These are phyloP conservation scores for Truncatella angustata DNA, from an alignment of 2,329 filamentous ascomycete species.

Conservation along the genomic window DNA sequence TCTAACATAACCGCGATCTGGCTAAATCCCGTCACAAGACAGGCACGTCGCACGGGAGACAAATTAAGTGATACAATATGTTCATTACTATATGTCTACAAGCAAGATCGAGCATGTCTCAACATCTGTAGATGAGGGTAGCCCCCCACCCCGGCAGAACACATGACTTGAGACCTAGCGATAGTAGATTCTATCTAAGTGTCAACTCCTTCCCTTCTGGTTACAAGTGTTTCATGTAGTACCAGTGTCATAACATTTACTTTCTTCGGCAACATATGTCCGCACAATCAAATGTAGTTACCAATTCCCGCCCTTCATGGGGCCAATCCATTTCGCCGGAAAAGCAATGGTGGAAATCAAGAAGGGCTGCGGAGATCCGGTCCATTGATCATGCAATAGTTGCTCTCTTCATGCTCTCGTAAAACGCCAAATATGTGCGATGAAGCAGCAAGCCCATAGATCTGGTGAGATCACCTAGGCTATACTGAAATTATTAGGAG, in stretches of 20 bases:
- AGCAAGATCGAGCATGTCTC: slow-evolving; percentile 7
- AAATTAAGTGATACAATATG: slow-evolving; percentile 11
- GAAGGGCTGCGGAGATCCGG: slow-evolving; percentile 15
- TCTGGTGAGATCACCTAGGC: slow-evolving; percentile 14
- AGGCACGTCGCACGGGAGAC: background rate
- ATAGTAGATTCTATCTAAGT: background rate
- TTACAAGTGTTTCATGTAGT: slow-evolving; percentile 3
- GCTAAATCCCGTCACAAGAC: background rate
- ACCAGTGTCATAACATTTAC: slow-evolving; percentile 16
- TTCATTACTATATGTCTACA: slow-evolving; percentile 40
- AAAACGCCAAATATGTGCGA: slow-evolving; percentile 19
- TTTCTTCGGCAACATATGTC: slow-evolving; percentile 21
- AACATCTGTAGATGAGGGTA: background rate
- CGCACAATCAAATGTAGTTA: background rate
- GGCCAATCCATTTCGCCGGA: background rate
- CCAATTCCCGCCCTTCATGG: background rate
- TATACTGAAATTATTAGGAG: background rate
- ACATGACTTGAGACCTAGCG: background rate
- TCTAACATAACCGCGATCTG: no score
- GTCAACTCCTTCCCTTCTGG: slow-evolving; percentile 14
- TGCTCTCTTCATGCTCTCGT: slow-evolving; percentile 23
- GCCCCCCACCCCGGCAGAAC: background rate
- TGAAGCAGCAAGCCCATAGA: slow-evolving; percentile 15
- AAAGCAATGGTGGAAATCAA: slow-evolving; percentile 14
- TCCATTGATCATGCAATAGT: slow-evolving; percentile 20